Percentiles rank a stretch among this genome's conserved stretches.
Conservation (phyloP, 148 eudicot species). For the Cornus controversa region DNA sequence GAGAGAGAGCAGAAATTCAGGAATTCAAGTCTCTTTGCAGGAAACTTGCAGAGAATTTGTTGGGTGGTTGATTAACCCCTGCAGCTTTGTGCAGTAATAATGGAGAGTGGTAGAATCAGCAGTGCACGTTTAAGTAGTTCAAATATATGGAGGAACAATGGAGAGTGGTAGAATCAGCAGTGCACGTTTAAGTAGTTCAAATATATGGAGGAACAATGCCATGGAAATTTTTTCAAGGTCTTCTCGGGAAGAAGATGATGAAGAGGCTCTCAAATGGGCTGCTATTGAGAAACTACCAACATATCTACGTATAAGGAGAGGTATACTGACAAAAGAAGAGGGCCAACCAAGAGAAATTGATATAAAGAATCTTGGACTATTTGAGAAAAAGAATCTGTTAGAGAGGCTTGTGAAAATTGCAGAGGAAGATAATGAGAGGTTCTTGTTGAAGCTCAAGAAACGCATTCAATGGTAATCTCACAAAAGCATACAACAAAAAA, state of each 20-base stretch:
- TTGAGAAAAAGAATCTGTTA: slow-evolving; percentile 39
- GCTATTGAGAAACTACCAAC: slow-evolving; percentile 85
- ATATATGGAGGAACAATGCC: too few species aligned
- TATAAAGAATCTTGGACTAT: slow-evolving; percentile 46
- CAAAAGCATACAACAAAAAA: too few species aligned
- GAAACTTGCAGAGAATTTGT: neutral
- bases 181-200: too few species aligned
- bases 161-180: too few species aligned
- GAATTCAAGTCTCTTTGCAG: too few species aligned
- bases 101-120: slow-evolving; percentile 54
- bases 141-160: slow-evolving; percentile 51
- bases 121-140: slow-evolving; percentile 56
- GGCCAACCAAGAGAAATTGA: slow-evolving; percentile 63
- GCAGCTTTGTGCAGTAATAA: slow-evolving; percentile 8
- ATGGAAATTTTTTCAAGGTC: slow-evolving; percentile 58
- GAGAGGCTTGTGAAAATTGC: slow-evolving; percentile 56
- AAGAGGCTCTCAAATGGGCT: slow-evolving; percentile 86
- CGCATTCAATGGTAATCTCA: slow-evolving; percentile 49
- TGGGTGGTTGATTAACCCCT: neutral
- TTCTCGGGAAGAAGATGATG: slow-evolving; percentile 60
- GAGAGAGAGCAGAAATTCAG: too few species aligned
- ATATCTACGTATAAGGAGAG: slow-evolving; percentile 58
- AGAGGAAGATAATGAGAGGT: slow-evolving; percentile 58
- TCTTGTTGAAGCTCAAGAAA: slow-evolving; percentile 55
- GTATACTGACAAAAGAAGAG: slow-evolving; percentile 51